Base-by-base conservation (phyloP, 495 filamentous ascomycete genomes). In the Cercophora scortea region DNA sequence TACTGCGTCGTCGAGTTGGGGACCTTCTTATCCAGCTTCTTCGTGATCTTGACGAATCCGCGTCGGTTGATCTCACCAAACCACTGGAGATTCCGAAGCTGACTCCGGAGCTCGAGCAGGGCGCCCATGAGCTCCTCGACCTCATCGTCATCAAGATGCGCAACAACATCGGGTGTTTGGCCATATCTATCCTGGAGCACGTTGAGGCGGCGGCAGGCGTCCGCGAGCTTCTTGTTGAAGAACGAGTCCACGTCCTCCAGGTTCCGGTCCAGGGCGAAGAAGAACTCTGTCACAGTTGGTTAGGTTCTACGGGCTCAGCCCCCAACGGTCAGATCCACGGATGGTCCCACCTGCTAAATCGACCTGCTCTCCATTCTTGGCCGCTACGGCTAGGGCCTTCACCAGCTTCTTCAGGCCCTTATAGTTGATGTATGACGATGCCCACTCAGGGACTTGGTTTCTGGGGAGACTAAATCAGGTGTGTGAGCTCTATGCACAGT, bases 381-480 rank as follows among this genome's bases (percentile, higher is more conserved):
- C 73, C 46, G 79, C 75, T 40, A 75, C 79, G 18, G 80, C 76
- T 12, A 82, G 84, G 5, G 83, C 77, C 68, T 94, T 96, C 69
- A 97, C 89, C 42, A 95, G 78, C 75, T 93, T 92, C 73, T 98
- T 98, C 63, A 97, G 71, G 38, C 85, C 80, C 67, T 96, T 97
- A 77, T 98, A 98, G 65, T 95, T 86, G 72, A 98, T 95, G 62
- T 98, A 98, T 15, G 79, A 83, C 35, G 84, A 71, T 51, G 91
- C 87, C 91, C 91, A 98, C 71, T 98, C 93, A 10, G 93, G 93
- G 51, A 97, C 93, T 63, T 96, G 90, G 65, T 96, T 95, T 40
- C 92, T 86, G 11, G 90, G 77, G 47, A 98, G 79, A 73, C 85
- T 90, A 63, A 63, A 25, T 57, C 58, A 55, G 54, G 56, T 50